Base-by-base conservation (phyloP, 2,329 filamentous ascomycete genomes). In the Colletotrichum sidae region DNA sequence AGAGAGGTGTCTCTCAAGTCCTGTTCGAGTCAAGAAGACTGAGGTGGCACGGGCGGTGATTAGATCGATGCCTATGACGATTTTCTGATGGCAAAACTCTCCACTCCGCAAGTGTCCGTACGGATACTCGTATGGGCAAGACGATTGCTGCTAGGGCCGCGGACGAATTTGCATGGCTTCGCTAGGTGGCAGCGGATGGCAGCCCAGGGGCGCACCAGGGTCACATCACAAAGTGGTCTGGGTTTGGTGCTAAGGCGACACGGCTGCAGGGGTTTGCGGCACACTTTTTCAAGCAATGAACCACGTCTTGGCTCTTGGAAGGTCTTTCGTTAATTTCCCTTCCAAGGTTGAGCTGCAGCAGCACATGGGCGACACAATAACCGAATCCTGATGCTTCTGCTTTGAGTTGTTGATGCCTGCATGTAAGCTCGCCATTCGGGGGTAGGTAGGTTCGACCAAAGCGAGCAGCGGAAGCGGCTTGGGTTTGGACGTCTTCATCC, bases 271-370 rank as follows among this genome's bases (percentile, higher is more conserved):
- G 62, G 53, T 65, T 55, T 17, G 58, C 52, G 62, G 62, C 46
- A 53, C 58, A 62, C 62, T 58, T 62, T 61, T 49, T 62, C 58
- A 56, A 62, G 58, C 58, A 65, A 58, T 52, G 35, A 58, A 65
- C 58, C 37, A 56, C 52, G 25, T 38, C 58, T 57, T 65, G 58
- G 62, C 62, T 53, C 62, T 62, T 65, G 62, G 58, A 62, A 56
- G 52, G 62, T 53, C 58, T 65, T 61, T 62, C 56, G 62, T 38
- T 65, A 65, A 65, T 65, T 65, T 62, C 62, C 62, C 58, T 62
- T 65, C 58, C 62, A 62, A 65, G 62, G 62, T 65, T 49, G 52
- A 53, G 58, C 60, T 62, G 62, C 62, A 65, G 62, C 62, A 62
- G 47, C 58, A 62, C 47, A 63, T 52, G 50, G 55, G 47, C 55